Evolutionary conservation across 352 stramenopile species (phyloP).

Genomic region (Globisporangium carolinianum): DNA sequence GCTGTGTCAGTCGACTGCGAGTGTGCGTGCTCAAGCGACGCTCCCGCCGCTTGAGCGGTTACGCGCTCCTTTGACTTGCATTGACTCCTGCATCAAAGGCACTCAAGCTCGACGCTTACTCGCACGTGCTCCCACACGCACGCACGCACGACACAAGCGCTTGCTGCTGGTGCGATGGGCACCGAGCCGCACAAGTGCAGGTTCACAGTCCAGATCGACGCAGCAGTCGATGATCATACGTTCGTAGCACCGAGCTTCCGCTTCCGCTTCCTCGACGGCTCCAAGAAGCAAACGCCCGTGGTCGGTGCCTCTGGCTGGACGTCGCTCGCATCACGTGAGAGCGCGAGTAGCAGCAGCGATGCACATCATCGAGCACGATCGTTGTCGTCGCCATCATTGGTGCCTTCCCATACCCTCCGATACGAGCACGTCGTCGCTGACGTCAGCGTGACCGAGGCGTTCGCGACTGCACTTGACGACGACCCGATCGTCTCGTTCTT

Average conservation of each 20-base stretch:
- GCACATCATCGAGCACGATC: no score
- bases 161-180: background rate
- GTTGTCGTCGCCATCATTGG: background rate
- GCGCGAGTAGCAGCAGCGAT: background rate
- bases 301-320: constrained; percentile 32
- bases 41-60: no score
- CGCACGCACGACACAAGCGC: no score
- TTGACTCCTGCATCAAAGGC: no score
- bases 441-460: constrained; percentile 36
- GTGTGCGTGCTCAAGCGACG: no score
- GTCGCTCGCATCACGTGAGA: constrained; percentile 7
- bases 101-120: no score
- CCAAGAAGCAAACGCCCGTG: constrained; percentile 42
- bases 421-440: constrained; percentile 47
- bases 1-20: no score
- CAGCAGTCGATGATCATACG: constrained; percentile 22
- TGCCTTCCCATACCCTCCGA: constrained; percentile 15
- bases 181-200: constrained; percentile 33
- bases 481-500: constrained; percentile 65
- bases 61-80: no score
- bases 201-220: constrained; percentile 61
- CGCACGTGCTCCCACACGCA: no score
- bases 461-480: constrained; percentile 37
- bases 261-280: constrained; percentile 63
- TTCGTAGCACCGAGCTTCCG: constrained; percentile 53